Conservation (phyloP, 805 yeast species). For the Lipomyces japonicus region DNA sequence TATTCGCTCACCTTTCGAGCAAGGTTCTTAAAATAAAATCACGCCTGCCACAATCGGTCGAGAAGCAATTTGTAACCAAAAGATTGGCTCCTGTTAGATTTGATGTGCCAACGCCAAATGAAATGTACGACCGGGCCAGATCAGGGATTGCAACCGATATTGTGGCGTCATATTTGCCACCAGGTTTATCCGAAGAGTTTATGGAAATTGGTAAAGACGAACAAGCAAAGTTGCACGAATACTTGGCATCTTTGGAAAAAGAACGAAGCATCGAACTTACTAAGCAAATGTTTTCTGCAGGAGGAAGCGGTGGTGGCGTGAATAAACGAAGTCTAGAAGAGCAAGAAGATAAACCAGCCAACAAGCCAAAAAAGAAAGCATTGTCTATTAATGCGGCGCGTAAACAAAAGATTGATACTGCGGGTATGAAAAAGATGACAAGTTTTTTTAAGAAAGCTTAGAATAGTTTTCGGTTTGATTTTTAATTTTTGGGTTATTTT, state of each 20-base stretch:
- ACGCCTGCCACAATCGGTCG: constrained; percentile 18
- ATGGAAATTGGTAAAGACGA: background rate
- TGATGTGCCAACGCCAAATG: constrained; percentile 20
- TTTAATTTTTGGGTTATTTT: too few relatives aligned
- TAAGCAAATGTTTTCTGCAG: constrained; percentile 22
- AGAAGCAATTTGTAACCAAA: constrained; percentile 8
- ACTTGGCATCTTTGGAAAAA: constrained; percentile 20
- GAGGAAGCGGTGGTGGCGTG: constrained; percentile 4
- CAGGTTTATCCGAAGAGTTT: constrained; percentile 22
- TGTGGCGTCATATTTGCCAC: constrained; percentile 28
- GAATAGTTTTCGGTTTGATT: too few relatives aligned
- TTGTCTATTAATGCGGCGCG: constrained; percentile 22
- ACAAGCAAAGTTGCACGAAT: constrained; percentile 31
- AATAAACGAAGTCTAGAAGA: constrained; percentile 16
- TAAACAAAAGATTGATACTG: constrained; percentile 24
- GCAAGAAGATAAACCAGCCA: constrained; percentile 12
- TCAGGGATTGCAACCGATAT: constrained; percentile 27
- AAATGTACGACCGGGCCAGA: constrained; percentile 18
- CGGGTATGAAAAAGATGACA: constrained; percentile 33
- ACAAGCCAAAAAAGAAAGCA: constrained; percentile 4
- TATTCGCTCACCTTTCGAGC: constrained; percentile 5
- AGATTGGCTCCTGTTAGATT: constrained; percentile 13
- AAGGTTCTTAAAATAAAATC: constrained; percentile 1
- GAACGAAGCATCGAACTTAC: constrained; percentile 25
- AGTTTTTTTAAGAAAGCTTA: constrained; percentile 36